Percentiles rank a stretch among this genome's conserved stretches.
phyloP scores from a whole-genome alignment of 2,329 filamentous ascomycete species.

The Emericellopsis atlantica region DNA sequence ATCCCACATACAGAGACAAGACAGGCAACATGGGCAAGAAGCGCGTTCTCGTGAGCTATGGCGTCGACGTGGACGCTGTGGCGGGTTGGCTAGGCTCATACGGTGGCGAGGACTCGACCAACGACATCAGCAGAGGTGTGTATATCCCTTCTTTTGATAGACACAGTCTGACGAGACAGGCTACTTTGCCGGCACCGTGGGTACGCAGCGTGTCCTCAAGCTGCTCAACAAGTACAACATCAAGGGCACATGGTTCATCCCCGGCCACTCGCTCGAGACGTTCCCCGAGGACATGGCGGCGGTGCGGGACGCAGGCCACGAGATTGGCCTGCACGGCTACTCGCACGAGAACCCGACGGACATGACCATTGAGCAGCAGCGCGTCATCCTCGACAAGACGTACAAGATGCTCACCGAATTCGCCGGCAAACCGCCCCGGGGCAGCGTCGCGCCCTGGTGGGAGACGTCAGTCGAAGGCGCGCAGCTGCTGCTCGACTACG shows the following conservation, averaged over 20 bases:
- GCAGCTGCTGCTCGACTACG: constrained; percentile 51
- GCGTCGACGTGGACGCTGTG: constrained; percentile 66
- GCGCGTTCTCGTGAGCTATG: constrained; percentile 37
- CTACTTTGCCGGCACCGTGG: constrained; percentile 56
- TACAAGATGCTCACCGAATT: constrained; percentile 60
- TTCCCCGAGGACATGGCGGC: constrained; percentile 31
- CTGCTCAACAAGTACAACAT: constrained; percentile 62
- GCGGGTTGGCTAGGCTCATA: constrained; percentile 67
- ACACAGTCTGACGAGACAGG: constrained; percentile 17
- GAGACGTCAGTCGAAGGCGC: constrained; percentile 57
- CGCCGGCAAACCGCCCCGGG: constrained; percentile 56
- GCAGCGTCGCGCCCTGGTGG: constrained; percentile 65
- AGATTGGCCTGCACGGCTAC: constrained; percentile 55
- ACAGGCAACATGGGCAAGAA: constrained; percentile 18
- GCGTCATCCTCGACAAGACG: constrained; percentile 62
- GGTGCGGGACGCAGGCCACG: constrained; percentile 31
- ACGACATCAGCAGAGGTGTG: constrained; percentile 57
- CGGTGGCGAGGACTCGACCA: constrained; percentile 58
- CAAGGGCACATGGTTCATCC: constrained; percentile 46
- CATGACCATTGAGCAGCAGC: constrained; percentile 65
- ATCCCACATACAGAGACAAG: neutral
- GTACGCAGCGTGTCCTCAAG: constrained; percentile 53
- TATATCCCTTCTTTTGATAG: too few relatives aligned
- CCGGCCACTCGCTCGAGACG: constrained; percentile 33
- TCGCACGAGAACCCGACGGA: constrained; percentile 60